Base-by-base conservation (phyloP, 352 stramenopile genomes). In the Phytophthora ramorum region DNA sequence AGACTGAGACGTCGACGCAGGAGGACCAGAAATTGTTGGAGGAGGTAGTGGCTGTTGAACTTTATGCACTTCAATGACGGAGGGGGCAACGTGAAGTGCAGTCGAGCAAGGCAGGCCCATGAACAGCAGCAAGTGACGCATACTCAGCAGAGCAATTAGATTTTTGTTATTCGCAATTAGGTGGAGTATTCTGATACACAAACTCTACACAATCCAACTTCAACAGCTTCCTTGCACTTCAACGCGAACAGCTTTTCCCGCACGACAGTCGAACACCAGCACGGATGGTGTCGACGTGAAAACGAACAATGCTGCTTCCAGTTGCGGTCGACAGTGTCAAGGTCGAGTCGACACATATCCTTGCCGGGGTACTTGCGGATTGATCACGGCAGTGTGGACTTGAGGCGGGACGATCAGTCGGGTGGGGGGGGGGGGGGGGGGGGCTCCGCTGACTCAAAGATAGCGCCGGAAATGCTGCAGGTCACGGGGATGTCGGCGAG, bases 121-220 rank as follows among this genome's bases (percentile, higher is more conserved):
- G 19, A 19, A 48, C 40, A 66, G 13, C 13, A 63, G 45, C 44
- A 47, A 5, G n/a, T 50, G 35, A 26, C 28, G 37, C n/a, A 62
- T 43, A 26, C 41, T 26, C 16, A 22, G 1, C 14, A 22, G 4
- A 14, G 3, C n/a, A 46, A 17, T 3, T 1, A 35, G 50, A 59
- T 35, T 38, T 30, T n/a, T 38, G 24, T 32, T 43, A 22, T 4
- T 56, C 56, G 56, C 19, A 62, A 45, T 28, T 66, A 71, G 1
- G 7, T 13, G 12, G 7, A 3, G 7, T 6, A 14, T 48, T 1
- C 12, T 7, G 41, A n/a, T 58, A 66, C 56, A 62, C 45, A 62
- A 52, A 19, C 20, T 16, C 7, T 50, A 71, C 63, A 61, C 30
- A 58, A 52, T 14, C 2, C 46, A 56, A 55, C 62, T 64, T 64